Base-by-base conservation (phyloP, 1,284 basidiomycete genomes). In the Tausonia pullulans region DNA sequence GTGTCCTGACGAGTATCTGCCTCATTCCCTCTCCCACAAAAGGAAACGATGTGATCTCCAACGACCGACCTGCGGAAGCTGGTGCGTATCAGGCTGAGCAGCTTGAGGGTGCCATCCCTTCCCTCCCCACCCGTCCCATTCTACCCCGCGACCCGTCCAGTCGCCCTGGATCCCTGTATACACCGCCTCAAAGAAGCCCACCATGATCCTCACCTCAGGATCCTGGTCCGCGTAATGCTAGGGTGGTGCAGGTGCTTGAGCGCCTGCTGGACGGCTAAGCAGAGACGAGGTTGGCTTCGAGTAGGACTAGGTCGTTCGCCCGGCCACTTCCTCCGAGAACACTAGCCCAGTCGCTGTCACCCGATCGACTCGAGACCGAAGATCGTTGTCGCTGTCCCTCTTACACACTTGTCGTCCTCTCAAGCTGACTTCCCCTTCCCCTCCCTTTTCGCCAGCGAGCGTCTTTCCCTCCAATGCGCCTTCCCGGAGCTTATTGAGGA, bases 401-500 rank as follows among this genome's bases (percentile, higher is more conserved):
- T 43, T 5, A 13, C 39, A 27, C 4, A 27, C 54, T 4, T 7
- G 27, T 27, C 27, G 27, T 27, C 27, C 27, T 27, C 27, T n/a
- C 51, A 41, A 54, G 60, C 52, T 61, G 51, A 61, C 14, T 44
- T 45, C 9, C 27, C 27, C 49, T 45, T 16, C 16, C 46, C 5
- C 16, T 1, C 9, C n/a, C 9, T 51, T 6, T 53, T 13, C 4
- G 7, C 13, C 43, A 65, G 64, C 43, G 27, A 54, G 0, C 60
- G 64, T 0, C 43, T 65, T 5, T 39, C 44, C 7, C 58, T 65
- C 39, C 49, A 55, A 13, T 65, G 64, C 51, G 50, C 51, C 46
- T 65, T 65, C 39, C 64, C 64, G 41, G 48, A 55, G 13, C 64
- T 61, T 13, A 43, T 64, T 5, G 10, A 53, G 27, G 46, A 61